These are phyloP conservation scores for Lentinula detonsa DNA, from an alignment of 768 basidiomycete genomes.

Conservation along the genomic window DNA sequence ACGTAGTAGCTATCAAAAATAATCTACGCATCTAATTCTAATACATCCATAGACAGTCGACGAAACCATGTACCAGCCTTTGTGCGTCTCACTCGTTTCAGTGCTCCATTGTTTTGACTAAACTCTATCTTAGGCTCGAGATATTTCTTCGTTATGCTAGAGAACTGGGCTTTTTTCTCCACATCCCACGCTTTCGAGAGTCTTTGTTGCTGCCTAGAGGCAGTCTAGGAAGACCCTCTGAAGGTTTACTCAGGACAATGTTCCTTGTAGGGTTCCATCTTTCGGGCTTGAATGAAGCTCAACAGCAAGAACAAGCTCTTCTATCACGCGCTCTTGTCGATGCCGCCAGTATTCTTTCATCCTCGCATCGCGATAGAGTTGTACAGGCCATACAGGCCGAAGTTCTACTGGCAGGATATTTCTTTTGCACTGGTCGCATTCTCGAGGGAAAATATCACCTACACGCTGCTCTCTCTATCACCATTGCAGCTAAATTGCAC, in stretches of 20 bases:
- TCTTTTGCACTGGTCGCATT: slow-evolving; percentile 32
- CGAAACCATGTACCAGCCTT: slow-evolving; percentile 18
- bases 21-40: neutral
- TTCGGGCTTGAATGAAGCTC: slow-evolving; percentile 12
- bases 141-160: slow-evolving; percentile 50
- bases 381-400: slow-evolving; percentile 29
- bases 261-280: slow-evolving; percentile 51
- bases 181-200: slow-evolving; percentile 39
- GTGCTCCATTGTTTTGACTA: slow-evolving; percentile 34
- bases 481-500: slow-evolving; percentile 18
- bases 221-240: slow-evolving; percentile 40
- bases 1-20: neutral
- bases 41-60: neutral
- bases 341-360: slow-evolving; percentile 11
- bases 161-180: slow-evolving; percentile 65
- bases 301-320: slow-evolving; percentile 31
- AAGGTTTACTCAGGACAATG: slow-evolving; percentile 41
- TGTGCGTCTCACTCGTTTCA: slow-evolving; percentile 32
- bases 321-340: slow-evolving; percentile 41
- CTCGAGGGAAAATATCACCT: slow-evolving; percentile 37
- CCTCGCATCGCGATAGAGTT: slow-evolving; percentile 20
- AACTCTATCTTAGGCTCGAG: slow-evolving; percentile 43
- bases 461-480: slow-evolving; percentile 27
- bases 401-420: slow-evolving; percentile 36
- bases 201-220: slow-evolving; percentile 42